Conservation (phyloP, 345 rosid genomes). For the Viola odorata region DNA sequence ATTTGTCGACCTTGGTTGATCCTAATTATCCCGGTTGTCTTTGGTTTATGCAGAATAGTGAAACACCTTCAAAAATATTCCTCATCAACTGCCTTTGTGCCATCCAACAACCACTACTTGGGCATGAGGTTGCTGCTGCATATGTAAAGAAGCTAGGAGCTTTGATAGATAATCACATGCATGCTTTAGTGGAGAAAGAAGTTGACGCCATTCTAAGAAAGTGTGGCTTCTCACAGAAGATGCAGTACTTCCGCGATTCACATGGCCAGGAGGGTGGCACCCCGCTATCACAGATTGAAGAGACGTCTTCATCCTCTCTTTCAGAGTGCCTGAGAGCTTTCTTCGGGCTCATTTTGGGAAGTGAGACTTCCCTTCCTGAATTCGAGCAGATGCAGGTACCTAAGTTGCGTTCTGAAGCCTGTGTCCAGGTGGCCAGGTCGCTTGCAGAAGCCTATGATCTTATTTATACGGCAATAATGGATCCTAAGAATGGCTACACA, state of each 20-base stretch:
- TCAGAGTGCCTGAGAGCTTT: constrained; percentile 76
- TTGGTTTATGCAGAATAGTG: constrained; percentile 51
- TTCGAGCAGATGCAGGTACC: constrained; percentile 94
- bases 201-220: constrained; percentile 68
- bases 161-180: constrained; percentile 67
- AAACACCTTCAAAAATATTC: constrained; percentile 82
- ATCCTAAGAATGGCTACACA: constrained; percentile 59
- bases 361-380: constrained; percentile 80
- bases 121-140: constrained; percentile 65
- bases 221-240: constrained; percentile 62
- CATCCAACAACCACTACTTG: constrained; percentile 72
- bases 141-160: constrained; percentile 61
- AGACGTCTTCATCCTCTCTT: constrained; percentile 54
- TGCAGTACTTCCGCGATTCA: constrained; percentile 51
- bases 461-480: constrained; percentile 65
- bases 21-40: too few relatives aligned
- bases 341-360: constrained; percentile 81
- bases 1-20: too few relatives aligned
- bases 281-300: constrained; percentile 56
- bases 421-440: constrained; percentile 58
- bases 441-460: constrained; percentile 76
- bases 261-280: constrained; percentile 21
- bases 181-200: constrained; percentile 71
- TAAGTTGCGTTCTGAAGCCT: constrained; percentile 78
- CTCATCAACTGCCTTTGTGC: constrained; percentile 87